Base-by-base conservation (phyloP, 2,329 filamentous ascomycete genomes). In the Dactylellina haptotyla region DNA sequence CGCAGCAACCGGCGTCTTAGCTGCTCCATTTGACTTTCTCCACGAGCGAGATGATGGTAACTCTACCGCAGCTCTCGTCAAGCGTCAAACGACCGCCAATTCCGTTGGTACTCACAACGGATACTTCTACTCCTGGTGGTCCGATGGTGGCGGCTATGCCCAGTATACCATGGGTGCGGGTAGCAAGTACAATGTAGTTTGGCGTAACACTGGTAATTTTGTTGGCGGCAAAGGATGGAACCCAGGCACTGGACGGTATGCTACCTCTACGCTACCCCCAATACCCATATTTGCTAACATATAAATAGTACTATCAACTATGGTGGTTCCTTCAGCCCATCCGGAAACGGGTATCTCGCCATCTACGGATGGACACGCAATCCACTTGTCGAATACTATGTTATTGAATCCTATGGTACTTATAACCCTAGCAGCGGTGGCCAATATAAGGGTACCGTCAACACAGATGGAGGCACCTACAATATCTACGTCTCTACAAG, bases 101-200 rank as follows among this genome's bases (percentile, higher is more conserved):
- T 80, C 80, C 10, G 84, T 83, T 0, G 86, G 86, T 46, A 84
- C 81, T 6, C 81, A 85, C 80, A 84, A 86, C 76, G 86, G 86
- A 56, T 88, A 83, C 81, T 88, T 84, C 81, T 88, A 86, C 80
- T 86, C 84, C 10, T 87, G 83, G 82, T 88, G 85, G 85, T 86
- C 84, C 62, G 86, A 88, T 73, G 83, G 84, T 20, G 81, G 79
- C 16, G 83, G 80, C 28, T 78, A 80, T 50, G 84, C 85, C 3
- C 83, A 81, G 34, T 88, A 88, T 81, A 85, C 83, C 77, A 87
- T 87, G 79, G 83, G 82, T 14, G 79, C 79, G 2, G 83, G 79
- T 16, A 85, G 86, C 23, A 78, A 79, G 75, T 87, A 86, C 81
- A 83, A 80, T 72, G 81, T 85, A 3, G 80, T 48, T 3, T 87